Base-by-base conservation (phyloP, 1,139 yeast species). In the Kodamaea suecica region DNA sequence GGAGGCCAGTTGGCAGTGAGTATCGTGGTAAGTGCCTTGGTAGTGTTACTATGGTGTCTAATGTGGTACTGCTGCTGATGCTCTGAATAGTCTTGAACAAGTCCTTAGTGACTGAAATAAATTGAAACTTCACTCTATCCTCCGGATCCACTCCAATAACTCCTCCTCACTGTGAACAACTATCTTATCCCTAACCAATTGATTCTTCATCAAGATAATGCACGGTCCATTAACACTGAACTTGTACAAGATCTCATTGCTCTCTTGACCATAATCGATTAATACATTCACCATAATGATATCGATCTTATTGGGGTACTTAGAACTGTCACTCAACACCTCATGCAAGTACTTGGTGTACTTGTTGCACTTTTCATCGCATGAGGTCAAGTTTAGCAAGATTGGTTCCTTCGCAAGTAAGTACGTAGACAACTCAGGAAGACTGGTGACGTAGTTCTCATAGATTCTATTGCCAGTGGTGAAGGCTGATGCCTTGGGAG, bases 241-340 rank as follows among this genome's bases (percentile, higher is more conserved):
- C 23, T 33, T 32, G 12, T 33, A 29, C 31, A 38, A 35, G 12
- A 38, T 38, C 23, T 38, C 41, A 15, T 38, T 38, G 21, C 36
- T 32, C 6, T 38, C 41, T 23, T 26, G 30, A 2, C 37, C 34
- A 21, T 38, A 38, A 29, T 38, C 41, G 11, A 38, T 38, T 48
- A 84, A 82, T 15, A 85, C 71, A 52, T 83, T 88, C 11, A 80
- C 92, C 57, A 80, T 63, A 44, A 78, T 77, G 29, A 84, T 70
- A 40, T 53, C 58, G 33, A 57, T 48, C 20, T 33, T 34, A 19
- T 31, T 38, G 4, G 76, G 75, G 48, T 63, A 69, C 48, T 70
- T 70, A 19, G 67, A 68, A 15, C 80, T 70, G 44, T 78, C 77
- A 36, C 73, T 54, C 31, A 73, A 41, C 58, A 72, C 39, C 69